These are phyloP conservation scores for Aspergillus sclerotioniger DNA, from an alignment of 495 filamentous ascomycete species.

Conservation along the genomic window DNA sequence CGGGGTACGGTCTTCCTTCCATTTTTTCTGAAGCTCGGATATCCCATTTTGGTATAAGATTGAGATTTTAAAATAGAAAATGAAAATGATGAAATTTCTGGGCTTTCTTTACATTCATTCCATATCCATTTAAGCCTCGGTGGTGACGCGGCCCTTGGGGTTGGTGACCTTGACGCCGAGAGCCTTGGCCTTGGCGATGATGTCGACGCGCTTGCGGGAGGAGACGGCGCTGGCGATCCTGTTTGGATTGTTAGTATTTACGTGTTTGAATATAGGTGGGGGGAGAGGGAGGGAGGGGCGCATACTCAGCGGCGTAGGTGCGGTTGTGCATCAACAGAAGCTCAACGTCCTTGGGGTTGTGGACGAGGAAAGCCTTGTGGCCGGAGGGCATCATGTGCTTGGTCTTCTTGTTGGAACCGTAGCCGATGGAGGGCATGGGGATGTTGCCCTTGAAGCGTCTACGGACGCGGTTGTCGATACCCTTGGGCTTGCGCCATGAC, in stretches of 20 bases:
- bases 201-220: slow-evolving; percentile 96
- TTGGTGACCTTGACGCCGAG: slow-evolving; percentile 99
- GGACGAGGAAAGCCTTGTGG: slow-evolving; percentile 99
- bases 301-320: slow-evolving; percentile 97
- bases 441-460: slow-evolving; percentile 91
- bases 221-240: slow-evolving; percentile 98
- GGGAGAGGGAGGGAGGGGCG: slow-evolving; percentile 16
- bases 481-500: slow-evolving; percentile 98
- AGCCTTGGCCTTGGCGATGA: slow-evolving; percentile 93
- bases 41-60: not conserved
- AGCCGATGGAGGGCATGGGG: slow-evolving; percentile 98
- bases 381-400: slow-evolving; percentile 97
- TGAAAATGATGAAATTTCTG: slow-evolving; percentile 31
- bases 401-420: slow-evolving; percentile 98
- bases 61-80: slow-evolving; percentile 23
- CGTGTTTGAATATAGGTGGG: not conserved
- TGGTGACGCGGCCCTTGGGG: slow-evolving; percentile 95
- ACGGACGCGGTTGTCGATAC: slow-evolving; percentile 92
- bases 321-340: slow-evolving; percentile 99
- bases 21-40: not conserved
- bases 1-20: not conserved
- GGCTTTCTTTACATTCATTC: slow-evolving; percentile 20
- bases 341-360: slow-evolving; percentile 92
- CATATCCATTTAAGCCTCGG: slow-evolving; percentile 74
- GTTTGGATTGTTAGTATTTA: slow-evolving; percentile 15